Percentiles rank a stretch among this genome's conserved stretches.
These are phyloP conservation scores for Penicillium desertorum DNA, from an alignment of 495 filamentous ascomycete species.

Conservation along the genomic window DNA sequence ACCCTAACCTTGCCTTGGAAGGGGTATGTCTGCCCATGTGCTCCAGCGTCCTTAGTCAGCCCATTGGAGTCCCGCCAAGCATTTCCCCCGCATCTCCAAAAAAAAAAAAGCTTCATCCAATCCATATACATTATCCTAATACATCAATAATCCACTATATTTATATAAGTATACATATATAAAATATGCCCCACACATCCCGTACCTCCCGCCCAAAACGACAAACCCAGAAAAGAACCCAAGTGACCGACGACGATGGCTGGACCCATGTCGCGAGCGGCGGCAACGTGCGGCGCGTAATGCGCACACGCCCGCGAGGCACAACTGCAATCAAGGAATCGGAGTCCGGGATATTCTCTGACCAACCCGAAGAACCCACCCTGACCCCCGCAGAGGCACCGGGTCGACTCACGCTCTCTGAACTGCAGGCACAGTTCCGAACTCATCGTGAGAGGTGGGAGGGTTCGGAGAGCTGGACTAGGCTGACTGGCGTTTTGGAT, in stretches of 20 bases:
- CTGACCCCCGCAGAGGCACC: constrained; percentile 37
- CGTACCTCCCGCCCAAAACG: constrained; percentile 47
- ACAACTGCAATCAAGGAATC: constrained; percentile 1
- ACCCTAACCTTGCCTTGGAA: background rate
- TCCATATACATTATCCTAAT: background rate
- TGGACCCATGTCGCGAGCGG: constrained; percentile 56
- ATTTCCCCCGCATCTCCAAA: constrained; percentile 13
- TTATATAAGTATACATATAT: background rate
- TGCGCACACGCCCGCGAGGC: constrained; percentile 8
- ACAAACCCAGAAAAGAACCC: constrained; percentile 40
- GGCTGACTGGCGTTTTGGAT: constrained; percentile 12
- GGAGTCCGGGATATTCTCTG: background rate
- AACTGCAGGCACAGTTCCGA: constrained; percentile 39
- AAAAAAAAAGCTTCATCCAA: background rate
- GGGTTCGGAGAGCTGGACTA: constrained; percentile 31
- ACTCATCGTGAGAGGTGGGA: constrained; percentile 31
- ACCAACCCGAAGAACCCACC: constrained; percentile 6
- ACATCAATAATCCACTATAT: background rate
- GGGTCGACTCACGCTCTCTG: constrained; percentile 34
- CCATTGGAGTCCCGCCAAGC: constrained; percentile 5
- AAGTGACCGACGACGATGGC: constrained; percentile 51
- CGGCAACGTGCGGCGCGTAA: constrained; percentile 26
- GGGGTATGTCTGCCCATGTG: no score
- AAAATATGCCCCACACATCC: constrained; percentile 49
- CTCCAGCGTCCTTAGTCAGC: background rate